Base-by-base conservation (phyloP, 345 rosid species). In the Reutealis trisperma region DNA sequence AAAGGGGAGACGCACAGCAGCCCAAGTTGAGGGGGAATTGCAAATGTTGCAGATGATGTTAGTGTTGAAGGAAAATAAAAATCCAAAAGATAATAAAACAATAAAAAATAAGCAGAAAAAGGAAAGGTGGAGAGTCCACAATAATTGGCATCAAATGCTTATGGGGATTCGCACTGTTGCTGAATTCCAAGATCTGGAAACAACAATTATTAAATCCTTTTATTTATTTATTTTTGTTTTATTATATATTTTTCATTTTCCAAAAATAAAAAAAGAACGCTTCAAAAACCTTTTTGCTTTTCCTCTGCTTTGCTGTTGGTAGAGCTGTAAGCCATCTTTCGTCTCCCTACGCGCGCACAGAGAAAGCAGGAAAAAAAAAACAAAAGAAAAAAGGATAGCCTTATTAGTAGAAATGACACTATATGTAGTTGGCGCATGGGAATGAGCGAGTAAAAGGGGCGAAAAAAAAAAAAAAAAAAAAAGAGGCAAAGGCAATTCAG, bases 81-180 rank as follows among this genome's bases (percentile, higher is more conserved):
- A 64, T n/a, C 21, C 27, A 75, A 66, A 66, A 75, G 34, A 63
- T 5, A 32, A 42, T 16, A 62, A 74, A 65, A 8, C 27, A 64
- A 24, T 27, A 64, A 11, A 44, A 5, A 12, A 21, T 3, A 1
- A 11, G 3, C 2, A 51, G 18, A 27, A 15, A 76, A 83, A 75
- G 74, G 70, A 69, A 76, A 81, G 88, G 84, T 74, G 82, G 88
- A 80, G 85, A 80, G 78, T 77, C 84, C 86, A 79, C 86, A 77
- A 85, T 80, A 80, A 85, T 87, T 82, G 86, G 92, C 90, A 89
- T 89, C 90, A 84, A 92, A 92, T 93, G 90, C 94, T 80, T 79
- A 85, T 83, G 72, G 94, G 91, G 95, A 90, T 86, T 84, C 91
- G 87, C 90, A 90, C 90, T 85, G 85, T 84, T 87, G 70, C 85